Evolutionary conservation across 2,329 filamentous ascomycete genomes (phyloP).

Genomic region (Hymenotorrendiella dingleyae): DNA sequence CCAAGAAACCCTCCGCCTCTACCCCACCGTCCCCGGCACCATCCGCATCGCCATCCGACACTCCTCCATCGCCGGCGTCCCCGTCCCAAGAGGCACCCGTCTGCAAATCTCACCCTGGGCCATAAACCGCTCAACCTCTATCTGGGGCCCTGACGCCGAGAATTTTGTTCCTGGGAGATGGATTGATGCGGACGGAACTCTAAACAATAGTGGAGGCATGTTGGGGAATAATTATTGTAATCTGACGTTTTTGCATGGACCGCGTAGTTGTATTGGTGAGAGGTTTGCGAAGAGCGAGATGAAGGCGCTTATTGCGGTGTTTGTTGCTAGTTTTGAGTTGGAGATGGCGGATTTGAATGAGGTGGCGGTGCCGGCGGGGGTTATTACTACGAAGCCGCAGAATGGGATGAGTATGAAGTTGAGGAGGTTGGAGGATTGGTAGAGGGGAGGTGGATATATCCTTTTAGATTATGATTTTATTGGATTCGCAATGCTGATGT

Average conservation of each 20-base stretch:
- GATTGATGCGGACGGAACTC: conserved; percentile 29
- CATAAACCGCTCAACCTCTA: conserved; percentile 47
- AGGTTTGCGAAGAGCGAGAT: conserved; percentile 78
- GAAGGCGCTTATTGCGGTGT: conserved; percentile 59
- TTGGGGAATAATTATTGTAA: conserved; percentile 65
- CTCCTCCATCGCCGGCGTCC: conserved; percentile 48
- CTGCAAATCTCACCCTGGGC: conserved; percentile 49
- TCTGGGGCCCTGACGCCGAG: conserved; percentile 56
- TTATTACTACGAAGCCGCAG: conserved; percentile 25
- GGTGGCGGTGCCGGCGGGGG: conserved; percentile 16
- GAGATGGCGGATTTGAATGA: conserved; percentile 18
- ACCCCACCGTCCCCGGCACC: conserved; percentile 60
- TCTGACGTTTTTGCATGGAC: conserved; percentile 79
- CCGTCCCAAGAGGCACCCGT: conserved; percentile 52
- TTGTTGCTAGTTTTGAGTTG: conserved; percentile 18
- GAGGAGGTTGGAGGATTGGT: conserved; percentile 19
- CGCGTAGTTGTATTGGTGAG: conserved; percentile 76
- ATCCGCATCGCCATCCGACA: conserved; percentile 52
- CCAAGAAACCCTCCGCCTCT: conserved; percentile 61
- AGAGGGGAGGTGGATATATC: too few relatives aligned
- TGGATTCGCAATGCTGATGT: too few relatives aligned
- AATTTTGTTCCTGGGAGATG: conserved; percentile 57
- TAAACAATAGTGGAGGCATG: conserved; percentile 40
- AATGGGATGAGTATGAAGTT: conserved; percentile 24
- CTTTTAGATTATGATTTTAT: too few relatives aligned